These are phyloP conservation scores for Lactuca sativa DNA, from an alignment of 129 eudicot species.

Conservation along the genomic window DNA sequence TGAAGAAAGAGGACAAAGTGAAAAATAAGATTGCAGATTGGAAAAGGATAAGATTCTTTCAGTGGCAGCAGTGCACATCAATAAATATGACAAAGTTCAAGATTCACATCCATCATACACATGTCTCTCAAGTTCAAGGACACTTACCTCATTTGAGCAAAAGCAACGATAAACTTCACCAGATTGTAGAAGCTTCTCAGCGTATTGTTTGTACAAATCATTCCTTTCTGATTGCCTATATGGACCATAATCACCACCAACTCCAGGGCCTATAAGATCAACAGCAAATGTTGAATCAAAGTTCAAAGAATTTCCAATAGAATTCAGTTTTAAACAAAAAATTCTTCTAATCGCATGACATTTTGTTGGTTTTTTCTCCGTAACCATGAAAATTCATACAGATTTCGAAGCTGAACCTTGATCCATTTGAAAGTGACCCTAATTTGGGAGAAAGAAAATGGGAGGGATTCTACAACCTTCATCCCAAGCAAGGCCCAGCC, in stretches of 20 bases:
- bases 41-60: no score
- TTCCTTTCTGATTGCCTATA: constrained; percentile 95
- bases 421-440: background rate
- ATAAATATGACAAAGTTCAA: no score
- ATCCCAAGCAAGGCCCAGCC: constrained; percentile 97
- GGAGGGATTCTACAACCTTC: constrained; percentile 47
- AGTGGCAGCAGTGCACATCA: no score
- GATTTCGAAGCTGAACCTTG: background rate
- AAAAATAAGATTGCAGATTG: no score
- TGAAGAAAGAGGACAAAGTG: no score
- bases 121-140: background rate
- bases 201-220: constrained; percentile 73
- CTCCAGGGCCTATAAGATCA: constrained; percentile 58
- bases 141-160: constrained; percentile 75
- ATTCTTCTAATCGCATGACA: no score
- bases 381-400: no score
- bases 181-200: constrained; percentile 69
- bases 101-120: no score
- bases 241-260: constrained; percentile 87
- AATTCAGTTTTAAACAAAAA: background rate
- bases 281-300: background rate
- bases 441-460: background rate
- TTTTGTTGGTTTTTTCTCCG: no score
- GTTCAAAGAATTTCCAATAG: no score
- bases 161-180: constrained; percentile 92